Evolutionary conservation across 441 rosid species (phyloP).

Genomic region (Erysimum pusillum): DNA sequence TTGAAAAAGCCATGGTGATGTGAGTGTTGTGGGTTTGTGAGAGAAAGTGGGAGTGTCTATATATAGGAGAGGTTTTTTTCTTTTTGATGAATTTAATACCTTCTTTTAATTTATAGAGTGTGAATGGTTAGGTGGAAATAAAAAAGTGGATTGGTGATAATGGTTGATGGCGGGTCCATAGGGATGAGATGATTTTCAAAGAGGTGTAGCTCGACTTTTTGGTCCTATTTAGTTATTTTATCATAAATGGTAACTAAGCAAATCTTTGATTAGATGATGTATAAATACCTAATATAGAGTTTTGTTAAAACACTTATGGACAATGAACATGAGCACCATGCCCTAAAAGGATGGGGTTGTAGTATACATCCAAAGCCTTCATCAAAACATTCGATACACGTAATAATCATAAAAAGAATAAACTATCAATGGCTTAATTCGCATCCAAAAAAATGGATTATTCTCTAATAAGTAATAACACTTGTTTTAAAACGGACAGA

Average conservation of each 20-base stretch:
- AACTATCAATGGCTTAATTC: not conserved
- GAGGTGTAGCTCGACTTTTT: slow-evolving; percentile 38
- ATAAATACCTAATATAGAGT: not conserved
- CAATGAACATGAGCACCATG: not conserved
- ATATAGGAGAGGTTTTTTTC: not conserved
- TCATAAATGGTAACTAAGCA: not conserved
- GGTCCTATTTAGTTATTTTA: not conserved
- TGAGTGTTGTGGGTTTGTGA: slow-evolving; percentile 20
- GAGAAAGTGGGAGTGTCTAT: slow-evolving; percentile 22
- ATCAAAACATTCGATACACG: not conserved
- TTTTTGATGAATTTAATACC: not conserved
- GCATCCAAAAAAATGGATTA: not conserved
- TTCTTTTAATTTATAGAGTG: not conserved
- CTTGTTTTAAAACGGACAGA: not conserved
- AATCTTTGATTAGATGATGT: not conserved
- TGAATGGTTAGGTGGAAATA: slow-evolving; percentile 40
- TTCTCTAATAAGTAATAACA: not conserved
- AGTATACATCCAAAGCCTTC: not conserved
- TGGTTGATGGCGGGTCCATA: slow-evolving; percentile 33
- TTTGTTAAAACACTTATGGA: not conserved
- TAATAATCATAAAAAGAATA: not conserved
- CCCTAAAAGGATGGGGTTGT: not conserved
- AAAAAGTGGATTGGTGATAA: slow-evolving; percentile 8
- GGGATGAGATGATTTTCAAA: slow-evolving; percentile 32
- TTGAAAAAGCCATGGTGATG: slow-evolving; percentile 34